Base-by-base conservation (phyloP, 23 red algal species). In the Rhodosorus marinus region DNA sequence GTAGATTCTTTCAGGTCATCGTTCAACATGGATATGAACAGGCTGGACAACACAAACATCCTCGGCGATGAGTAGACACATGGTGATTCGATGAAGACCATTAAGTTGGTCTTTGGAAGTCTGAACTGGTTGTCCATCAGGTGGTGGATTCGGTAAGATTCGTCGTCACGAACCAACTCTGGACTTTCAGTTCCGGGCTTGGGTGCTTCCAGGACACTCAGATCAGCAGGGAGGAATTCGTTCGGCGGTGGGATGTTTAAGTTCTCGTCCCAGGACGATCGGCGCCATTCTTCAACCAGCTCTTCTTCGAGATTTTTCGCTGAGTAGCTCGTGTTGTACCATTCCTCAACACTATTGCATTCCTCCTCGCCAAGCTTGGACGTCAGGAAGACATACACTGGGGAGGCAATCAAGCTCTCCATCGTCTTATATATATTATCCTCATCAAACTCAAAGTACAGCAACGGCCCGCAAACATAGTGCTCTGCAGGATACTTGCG, bases 311-410 rank as follows among this genome's bases (percentile, higher is more conserved):
- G 51, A 5, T 29, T 34, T 35, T 80, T 54, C 5, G 67, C 51
- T 31, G 31, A 47, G 35, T 78, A 92, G 11, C 60, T 47, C 14
- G 87, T 94, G 14, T 63, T 67, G 45, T 94, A 94, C 87, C 87
- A 94, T 35, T 33, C 63, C 60, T 94, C 87, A 24, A 15, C 57
- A 22, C 33, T 35, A 29, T 49, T 48, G 14, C 51, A 38, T n/a
- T 51, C 56, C 5, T 40, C 72, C 22, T 54, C 29, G 7, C 57
- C 59, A 38, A 59, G 66, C 40, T 29, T 61, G 15, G 59, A 64
- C 3, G 41, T 46, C 24, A 79, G 52, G 48, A 73, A 50, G 11
- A 92, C 52, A 9, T 58, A 71, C 4, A 43, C 60, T 33, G 62
- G 70, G 6, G 35, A 54, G 19, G 82, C 65, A 0, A 67, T 80